Conservation (phyloP, 2,329 filamentous ascomycete species). For the Fusarium begoniae region DNA sequence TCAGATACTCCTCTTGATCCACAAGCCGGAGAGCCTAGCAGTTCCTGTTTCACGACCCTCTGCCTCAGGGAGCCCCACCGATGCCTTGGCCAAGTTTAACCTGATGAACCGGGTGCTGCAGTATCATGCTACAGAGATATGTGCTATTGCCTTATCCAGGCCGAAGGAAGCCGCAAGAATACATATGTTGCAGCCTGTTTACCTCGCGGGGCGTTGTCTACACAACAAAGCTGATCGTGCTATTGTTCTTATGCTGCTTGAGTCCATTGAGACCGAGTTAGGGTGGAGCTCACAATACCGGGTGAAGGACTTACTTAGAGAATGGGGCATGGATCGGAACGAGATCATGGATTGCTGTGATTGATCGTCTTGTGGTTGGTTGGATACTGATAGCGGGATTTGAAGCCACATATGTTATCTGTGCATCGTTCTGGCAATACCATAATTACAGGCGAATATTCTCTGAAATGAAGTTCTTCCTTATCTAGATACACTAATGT, state of each 20-base stretch:
- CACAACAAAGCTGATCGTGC: background rate
- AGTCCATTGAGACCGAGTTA: background rate
- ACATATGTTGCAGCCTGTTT: background rate
- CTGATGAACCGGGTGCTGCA: background rate
- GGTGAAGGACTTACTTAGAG: background rate
- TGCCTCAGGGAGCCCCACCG: background rate
- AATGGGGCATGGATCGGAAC: background rate
- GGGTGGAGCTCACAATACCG: background rate
- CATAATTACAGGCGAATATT: accelerated
- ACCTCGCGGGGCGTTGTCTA: background rate
- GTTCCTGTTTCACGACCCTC: background rate
- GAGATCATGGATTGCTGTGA: background rate
- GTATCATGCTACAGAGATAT: background rate
- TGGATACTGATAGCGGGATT: background rate
- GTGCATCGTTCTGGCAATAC: background rate
- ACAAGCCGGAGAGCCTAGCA: background rate
- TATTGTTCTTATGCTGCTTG: background rate
- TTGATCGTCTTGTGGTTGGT: background rate
- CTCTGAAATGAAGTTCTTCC: background rate
- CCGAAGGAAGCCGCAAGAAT: background rate
- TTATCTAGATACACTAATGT: background rate
- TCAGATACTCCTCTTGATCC: background rate
- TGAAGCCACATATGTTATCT: background rate
- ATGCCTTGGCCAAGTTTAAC: background rate
- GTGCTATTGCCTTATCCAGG: background rate